phyloP scores from a whole-genome alignment of 1,284 basidiomycete species.

The Ustilago esculenta region DNA sequence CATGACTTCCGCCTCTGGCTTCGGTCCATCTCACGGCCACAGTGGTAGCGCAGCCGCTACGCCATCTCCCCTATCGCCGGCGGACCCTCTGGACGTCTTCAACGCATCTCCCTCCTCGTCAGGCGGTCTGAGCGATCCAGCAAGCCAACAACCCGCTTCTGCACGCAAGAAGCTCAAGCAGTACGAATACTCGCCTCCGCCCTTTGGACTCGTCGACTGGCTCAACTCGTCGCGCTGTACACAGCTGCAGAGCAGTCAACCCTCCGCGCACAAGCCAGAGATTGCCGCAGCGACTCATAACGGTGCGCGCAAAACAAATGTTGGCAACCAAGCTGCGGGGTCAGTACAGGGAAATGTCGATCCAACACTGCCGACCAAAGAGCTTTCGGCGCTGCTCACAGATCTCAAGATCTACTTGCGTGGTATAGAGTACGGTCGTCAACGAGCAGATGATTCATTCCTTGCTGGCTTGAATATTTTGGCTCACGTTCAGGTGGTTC shows the following conservation, averaged over 20 bases:
- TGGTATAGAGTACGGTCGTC: slow-evolving; percentile 45
- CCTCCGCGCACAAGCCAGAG: background rate
- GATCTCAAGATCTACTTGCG: slow-evolving; percentile 52
- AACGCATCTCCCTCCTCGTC: slow-evolving; percentile 27
- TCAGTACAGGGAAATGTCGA: background rate
- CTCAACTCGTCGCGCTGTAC: slow-evolving; percentile 28
- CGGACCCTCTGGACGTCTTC: slow-evolving; percentile 28
- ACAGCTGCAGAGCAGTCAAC: slow-evolving; percentile 5
- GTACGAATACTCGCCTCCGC: slow-evolving; percentile 50
- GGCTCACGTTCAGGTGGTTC: slow-evolving; percentile 15
- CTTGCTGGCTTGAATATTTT: slow-evolving; percentile 3
- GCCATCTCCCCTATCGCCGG: slow-evolving; percentile 41
- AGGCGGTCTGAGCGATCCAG: slow-evolving; percentile 11
- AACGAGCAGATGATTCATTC: slow-evolving; percentile 26
- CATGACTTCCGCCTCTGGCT: slow-evolving; percentile 7
- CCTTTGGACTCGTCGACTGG: slow-evolving; percentile 45
- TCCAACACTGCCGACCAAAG: slow-evolving; percentile 26
- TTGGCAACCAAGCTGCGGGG: background rate
- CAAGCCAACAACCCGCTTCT: background rate
- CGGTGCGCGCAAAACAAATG: background rate
- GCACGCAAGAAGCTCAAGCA: slow-evolving; percentile 24
- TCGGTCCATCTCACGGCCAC: background rate
- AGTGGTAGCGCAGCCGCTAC: slow-evolving; percentile 16
- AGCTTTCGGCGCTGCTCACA: slow-evolving; percentile 32
- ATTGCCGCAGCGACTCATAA: background rate